Evolutionary conservation across 2,329 filamentous ascomycete species (phyloP), one percentile per base, ranked within the genome.

Genomic region (Colletotrichum sp.): DNA sequence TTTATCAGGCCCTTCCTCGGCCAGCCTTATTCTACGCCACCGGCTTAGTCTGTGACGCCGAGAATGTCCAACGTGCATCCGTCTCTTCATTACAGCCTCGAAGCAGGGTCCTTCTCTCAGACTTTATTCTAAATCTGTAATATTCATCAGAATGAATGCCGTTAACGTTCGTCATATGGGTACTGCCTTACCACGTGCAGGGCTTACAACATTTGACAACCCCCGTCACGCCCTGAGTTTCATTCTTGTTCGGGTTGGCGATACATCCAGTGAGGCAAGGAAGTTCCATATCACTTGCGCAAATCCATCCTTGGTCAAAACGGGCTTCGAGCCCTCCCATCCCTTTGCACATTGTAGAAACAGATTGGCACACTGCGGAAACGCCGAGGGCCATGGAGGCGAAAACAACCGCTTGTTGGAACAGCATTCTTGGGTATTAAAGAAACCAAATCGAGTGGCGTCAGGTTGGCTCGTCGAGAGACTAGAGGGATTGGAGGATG

Each of bases 161-260:
- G 10, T 48, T 3, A 48, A 13, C n/a, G 2, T 48, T 21, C 43
- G 4, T 52, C 2, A 7, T 1, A 52, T 21, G 6, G 43, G 43
- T 52, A 3, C 2, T 52, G 18, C 0, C 43, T 21, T 13, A 52
- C 43, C 3, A 52, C 2, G 0, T 2, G 43, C 43, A 52, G n/a
- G n/a, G 43, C 43, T 52, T 52, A 0, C 43, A 52, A 0, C 43
- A 52, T 48, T 4, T 48, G 0, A 48, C 3, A 7, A 48, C 3
- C 2, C 43, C 43, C 10, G n/a, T 21, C n/a, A 52, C n/a, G 0
- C 43, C n/a, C 43, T 21, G 2, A 0, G 43, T 21, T 1, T 52
- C n/a, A 1, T 52, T 52, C 21, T 52, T 52, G n/a, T 52, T 52
- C n/a, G 43, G 43, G 2, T 52, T 52, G 10, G 0, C n/a, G n/a